Evolutionary conservation across 2,329 filamentous ascomycete genomes (phyloP).

Genomic region (Ceratocystis harringtonii): DNA sequence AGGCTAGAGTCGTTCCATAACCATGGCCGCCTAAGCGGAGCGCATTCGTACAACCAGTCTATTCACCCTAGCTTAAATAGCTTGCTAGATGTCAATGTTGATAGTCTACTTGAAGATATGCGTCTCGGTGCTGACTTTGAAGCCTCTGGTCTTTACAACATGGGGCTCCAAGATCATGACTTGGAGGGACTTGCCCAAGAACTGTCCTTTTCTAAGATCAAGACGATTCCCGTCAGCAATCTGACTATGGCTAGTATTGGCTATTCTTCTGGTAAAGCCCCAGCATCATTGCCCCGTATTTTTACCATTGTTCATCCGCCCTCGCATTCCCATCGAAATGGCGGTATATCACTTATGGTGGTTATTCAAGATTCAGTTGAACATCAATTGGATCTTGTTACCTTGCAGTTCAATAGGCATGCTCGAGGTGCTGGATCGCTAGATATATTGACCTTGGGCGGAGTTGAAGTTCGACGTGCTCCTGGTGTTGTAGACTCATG

Average conservation of each 20-base stretch:
- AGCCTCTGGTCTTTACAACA: slow-evolving; percentile 44
- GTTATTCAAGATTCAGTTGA: slow-evolving; percentile 57
- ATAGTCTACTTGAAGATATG: slow-evolving; percentile 53
- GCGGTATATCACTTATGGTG: slow-evolving; percentile 43
- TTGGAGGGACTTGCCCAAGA: slow-evolving; percentile 58
- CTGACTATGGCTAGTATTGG: slow-evolving; percentile 45
- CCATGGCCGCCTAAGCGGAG: slow-evolving; percentile 44
- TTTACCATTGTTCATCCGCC: slow-evolving; percentile 51
- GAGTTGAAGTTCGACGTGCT: slow-evolving; percentile 40
- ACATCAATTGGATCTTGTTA: slow-evolving; percentile 35
- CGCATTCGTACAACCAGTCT: slow-evolving; percentile 32
- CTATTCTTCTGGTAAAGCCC: slow-evolving; percentile 23
- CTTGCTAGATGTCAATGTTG: slow-evolving; percentile 52
- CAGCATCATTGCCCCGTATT: slow-evolving; percentile 30
- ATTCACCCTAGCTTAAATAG: slow-evolving; percentile 42
- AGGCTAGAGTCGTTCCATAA: slow-evolving; percentile 57
- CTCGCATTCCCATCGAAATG: slow-evolving; percentile 38
- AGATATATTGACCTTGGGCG: slow-evolving; percentile 18
- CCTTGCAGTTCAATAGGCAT: slow-evolving; percentile 11
- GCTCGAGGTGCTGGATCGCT: neutral
- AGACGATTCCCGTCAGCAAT: slow-evolving; percentile 47
- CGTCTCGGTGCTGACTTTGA: slow-evolving; percentile 48
- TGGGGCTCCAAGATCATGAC: slow-evolving; percentile 53
- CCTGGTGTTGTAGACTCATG: slow-evolving; percentile 59
- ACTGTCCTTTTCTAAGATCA: slow-evolving; percentile 55